Evolutionary conservation across 108 stramenopile genomes (phyloP).

Genomic region (Nannochloropsis oceanica): DNA sequence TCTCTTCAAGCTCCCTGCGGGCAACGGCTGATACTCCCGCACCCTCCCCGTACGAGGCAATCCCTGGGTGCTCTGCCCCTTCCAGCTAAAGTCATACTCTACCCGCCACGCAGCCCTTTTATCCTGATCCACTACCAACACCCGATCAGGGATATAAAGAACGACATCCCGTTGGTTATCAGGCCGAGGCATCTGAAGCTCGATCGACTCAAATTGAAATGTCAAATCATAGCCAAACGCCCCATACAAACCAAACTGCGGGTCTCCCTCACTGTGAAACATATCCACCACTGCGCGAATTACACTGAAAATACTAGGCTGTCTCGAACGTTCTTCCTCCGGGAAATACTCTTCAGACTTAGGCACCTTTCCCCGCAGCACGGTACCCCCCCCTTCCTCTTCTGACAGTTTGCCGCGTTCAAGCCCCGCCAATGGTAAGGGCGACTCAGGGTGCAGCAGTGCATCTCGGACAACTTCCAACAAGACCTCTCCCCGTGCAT

Average conservation of each 20-base stretch:
- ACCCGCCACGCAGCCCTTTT: constrained; percentile 78
- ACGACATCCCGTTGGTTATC: constrained; percentile 66
- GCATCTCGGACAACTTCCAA: constrained; percentile 57
- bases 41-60: constrained; percentile 49
- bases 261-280: constrained; percentile 65
- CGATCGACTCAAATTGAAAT: constrained; percentile 88
- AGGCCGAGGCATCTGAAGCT: constrained; percentile 36
- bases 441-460: constrained; percentile 23
- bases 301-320: constrained; percentile 78
- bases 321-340: constrained; percentile 76
- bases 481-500: constrained; percentile 57
- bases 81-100: constrained; percentile 68
- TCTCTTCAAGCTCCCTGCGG: background rate
- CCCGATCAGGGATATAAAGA: constrained; percentile 77
- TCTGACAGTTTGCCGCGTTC: background rate
- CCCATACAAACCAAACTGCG: constrained; percentile 84
- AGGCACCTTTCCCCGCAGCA: constrained; percentile 4
- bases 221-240: constrained; percentile 94
- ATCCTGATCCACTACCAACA: constrained; percentile 81
- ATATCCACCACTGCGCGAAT: constrained; percentile 68
- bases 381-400: background rate
- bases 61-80: constrained; percentile 57
- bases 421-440: background rate
- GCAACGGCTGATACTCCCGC: constrained; percentile 29
- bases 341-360: constrained; percentile 60